phyloP scores from a whole-genome alignment of 805 yeast species.

The Lipomyces mesembrius region DNA sequence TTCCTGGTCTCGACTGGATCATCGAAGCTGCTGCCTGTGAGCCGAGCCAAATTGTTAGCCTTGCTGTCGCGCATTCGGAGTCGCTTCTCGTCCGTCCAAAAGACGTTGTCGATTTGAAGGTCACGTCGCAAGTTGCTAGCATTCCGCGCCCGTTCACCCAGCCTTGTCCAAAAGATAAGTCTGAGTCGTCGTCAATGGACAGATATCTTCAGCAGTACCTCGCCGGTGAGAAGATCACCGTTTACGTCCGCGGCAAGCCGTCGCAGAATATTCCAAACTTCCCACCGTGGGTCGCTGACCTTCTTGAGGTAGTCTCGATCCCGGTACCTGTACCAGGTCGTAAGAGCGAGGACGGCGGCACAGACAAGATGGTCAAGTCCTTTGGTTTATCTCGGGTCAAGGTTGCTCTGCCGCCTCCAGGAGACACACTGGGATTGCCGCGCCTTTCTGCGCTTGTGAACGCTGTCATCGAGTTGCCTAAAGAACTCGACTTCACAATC shows the following conservation, averaged over 20 bases:
- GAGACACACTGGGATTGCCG: slow-evolving; percentile 16
- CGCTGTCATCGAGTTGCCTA: slow-evolving; percentile 37
- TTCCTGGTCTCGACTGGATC: slow-evolving; percentile 34
- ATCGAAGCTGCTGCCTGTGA: slow-evolving; percentile 34
- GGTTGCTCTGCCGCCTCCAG: slow-evolving; percentile 28
- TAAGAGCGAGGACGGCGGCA: slow-evolving; percentile 21
- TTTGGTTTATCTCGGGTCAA: slow-evolving; percentile 33
- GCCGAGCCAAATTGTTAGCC: slow-evolving; percentile 15
- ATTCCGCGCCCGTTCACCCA: slow-evolving; percentile 30
- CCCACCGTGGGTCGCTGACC: slow-evolving; percentile 30
- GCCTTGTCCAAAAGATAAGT: slow-evolving; percentile 23
- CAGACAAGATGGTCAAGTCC: slow-evolving; percentile 28
- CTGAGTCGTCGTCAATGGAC: slow-evolving; percentile 35
- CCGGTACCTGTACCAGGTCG: slow-evolving; percentile 36
- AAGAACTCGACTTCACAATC: slow-evolving; percentile 33
- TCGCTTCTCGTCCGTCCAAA: slow-evolving; percentile 22
- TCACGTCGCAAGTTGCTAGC: slow-evolving; percentile 14
- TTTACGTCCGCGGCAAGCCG: slow-evolving; percentile 33
- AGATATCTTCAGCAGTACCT: slow-evolving; percentile 27
- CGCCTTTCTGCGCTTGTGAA: slow-evolving; percentile 35
- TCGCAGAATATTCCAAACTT: slow-evolving; percentile 28
- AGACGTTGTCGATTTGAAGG: slow-evolving; percentile 20
- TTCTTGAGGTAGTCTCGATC: slow-evolving; percentile 29
- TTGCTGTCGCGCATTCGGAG: slow-evolving; percentile 33
- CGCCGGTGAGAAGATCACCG: slow-evolving; percentile 28